Percentiles rank a stretch among this genome's conserved stretches.
These are phyloP conservation scores for Wallacemonas collosoma DNA, from an alignment of 208 protist genomes.

Conservation along the genomic window DNA sequence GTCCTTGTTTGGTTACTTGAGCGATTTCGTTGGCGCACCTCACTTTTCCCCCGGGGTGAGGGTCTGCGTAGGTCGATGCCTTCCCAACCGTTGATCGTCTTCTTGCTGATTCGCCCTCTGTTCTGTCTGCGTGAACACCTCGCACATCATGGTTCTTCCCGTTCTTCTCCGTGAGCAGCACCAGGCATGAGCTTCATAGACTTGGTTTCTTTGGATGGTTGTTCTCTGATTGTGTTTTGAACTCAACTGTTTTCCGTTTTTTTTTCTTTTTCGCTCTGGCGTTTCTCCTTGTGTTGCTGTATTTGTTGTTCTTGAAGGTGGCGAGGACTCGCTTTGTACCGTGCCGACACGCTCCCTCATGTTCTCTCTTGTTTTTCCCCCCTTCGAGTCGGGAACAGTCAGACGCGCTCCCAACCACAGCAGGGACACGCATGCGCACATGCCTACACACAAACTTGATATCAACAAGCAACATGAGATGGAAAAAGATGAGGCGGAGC, in stretches of 20 bases:
- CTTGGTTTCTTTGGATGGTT: constrained; percentile 3
- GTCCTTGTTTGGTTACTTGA: constrained; percentile 4
- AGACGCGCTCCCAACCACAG: too few species aligned
- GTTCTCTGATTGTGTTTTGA: constrained; percentile 2
- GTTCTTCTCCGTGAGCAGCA: background rate
- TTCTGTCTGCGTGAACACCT: background rate
- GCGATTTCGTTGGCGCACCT: background rate
- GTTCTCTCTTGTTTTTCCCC: background rate
- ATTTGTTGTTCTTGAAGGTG: too few species aligned
- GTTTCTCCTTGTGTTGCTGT: background rate
- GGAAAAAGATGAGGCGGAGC: too few species aligned
- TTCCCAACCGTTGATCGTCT: background rate
- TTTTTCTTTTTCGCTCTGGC: background rate
- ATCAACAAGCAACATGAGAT: too few species aligned
- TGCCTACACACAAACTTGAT: too few species aligned
- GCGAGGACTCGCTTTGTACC: too few species aligned
- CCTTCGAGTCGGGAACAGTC: background rate
- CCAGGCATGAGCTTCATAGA: background rate
- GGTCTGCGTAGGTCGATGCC: background rate
- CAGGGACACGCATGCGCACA: too few species aligned
- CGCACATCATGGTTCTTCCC: background rate
- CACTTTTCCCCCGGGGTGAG: constrained; percentile 11
- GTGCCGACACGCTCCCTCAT: too few species aligned
- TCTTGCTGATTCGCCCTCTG: constrained; percentile 11
- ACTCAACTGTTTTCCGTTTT: background rate